These are phyloP conservation scores for Cercospora canescens DNA, from an alignment of 2,329 filamentous ascomycete species.

Conservation along the genomic window DNA sequence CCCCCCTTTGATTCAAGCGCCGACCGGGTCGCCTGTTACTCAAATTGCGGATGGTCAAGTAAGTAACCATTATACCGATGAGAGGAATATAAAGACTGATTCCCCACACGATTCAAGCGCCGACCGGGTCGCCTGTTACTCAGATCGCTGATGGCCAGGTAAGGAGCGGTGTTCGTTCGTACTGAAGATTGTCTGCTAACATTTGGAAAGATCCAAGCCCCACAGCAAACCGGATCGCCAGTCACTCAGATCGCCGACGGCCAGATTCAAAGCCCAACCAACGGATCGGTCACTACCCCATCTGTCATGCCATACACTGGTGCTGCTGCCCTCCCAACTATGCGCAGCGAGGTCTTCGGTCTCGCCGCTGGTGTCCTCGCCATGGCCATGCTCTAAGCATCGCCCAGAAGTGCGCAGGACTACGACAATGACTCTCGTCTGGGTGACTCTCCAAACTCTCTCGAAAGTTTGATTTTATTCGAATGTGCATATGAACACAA, in stretches of 20 bases:
- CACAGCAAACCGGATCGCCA: slow-evolving; percentile 30
- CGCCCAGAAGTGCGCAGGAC: not conserved
- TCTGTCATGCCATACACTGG: slow-evolving; percentile 32
- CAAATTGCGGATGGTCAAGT: not conserved
- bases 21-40: slow-evolving; percentile 20
- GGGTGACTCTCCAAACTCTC: not conserved
- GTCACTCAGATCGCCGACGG: slow-evolving; percentile 13
- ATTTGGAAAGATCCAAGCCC: not conserved
- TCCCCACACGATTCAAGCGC: slow-evolving; percentile 35
- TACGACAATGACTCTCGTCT: not conserved
- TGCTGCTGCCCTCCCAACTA: slow-evolving; percentile 29
- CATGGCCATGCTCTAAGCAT: slow-evolving; percentile 32
- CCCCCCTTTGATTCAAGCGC: not conserved
- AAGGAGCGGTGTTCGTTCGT: not conserved
- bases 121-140: slow-evolving; percentile 23
- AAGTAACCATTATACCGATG: too few species aligned
- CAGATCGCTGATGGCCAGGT: slow-evolving; percentile 32
- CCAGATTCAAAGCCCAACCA: slow-evolving; percentile 29
- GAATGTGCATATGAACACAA: slow-evolving; percentile 30
- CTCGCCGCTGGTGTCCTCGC: slow-evolving; percentile 35
- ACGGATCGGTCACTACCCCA: slow-evolving; percentile 19
- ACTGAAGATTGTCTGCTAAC: not conserved
- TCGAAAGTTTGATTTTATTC: slow-evolving; percentile 25
- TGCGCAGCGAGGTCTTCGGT: slow-evolving; percentile 30
- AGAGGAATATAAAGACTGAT: slow-evolving; percentile 22